Percentiles rank a stretch among this genome's conserved stretches.
These are phyloP conservation scores for Mucor indicus DNA, from an alignment of 371 early-diverging fungal genomes.

Conservation along the genomic window DNA sequence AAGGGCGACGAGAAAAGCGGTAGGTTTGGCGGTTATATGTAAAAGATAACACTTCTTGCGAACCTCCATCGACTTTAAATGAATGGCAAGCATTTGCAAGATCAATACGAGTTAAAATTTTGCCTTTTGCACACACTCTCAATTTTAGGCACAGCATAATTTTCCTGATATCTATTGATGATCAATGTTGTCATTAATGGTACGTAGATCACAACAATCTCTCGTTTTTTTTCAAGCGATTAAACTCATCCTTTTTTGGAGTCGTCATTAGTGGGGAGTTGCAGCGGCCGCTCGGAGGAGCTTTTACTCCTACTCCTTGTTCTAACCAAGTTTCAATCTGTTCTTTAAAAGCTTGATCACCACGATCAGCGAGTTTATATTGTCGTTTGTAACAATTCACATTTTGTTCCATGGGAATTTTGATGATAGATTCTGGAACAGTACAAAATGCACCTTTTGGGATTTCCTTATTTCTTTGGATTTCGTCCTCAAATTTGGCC, in stretches of 20 bases:
- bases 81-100: background rate
- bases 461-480: background rate
- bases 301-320: background rate
- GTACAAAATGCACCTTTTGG: background rate
- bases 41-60: background rate
- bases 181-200: background rate
- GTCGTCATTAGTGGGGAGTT: background rate
- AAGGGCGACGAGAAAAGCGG: background rate
- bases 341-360: background rate
- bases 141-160: conserved; percentile 5
- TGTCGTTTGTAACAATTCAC: conserved; percentile 1
- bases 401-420: background rate
- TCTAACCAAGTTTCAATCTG: conserved; percentile 1
- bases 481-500: background rate
- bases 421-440: background rate
- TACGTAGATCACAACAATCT: conserved; percentile 1
- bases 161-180: background rate
- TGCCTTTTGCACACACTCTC: background rate
- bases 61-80: background rate
- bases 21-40: background rate
- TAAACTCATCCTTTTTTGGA: background rate
- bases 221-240: background rate
- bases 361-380: background rate
- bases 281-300: background rate
- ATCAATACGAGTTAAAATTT: background rate